phyloP scores from a whole-genome alignment of 805 yeast species.

The Teunomyces funiuensis region DNA sequence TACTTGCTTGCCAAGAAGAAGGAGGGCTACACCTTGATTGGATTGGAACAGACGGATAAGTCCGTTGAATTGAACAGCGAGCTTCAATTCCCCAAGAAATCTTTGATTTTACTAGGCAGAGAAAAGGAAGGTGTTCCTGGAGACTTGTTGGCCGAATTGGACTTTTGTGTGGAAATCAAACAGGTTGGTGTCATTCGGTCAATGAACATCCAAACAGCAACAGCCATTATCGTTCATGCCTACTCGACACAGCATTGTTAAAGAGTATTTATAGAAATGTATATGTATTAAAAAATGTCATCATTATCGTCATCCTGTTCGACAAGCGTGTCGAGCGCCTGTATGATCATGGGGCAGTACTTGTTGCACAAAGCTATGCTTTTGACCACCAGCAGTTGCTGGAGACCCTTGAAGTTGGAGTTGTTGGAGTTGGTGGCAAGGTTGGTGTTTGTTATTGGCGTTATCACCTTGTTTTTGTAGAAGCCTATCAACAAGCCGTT shows the following conservation, averaged over 20 bases:
- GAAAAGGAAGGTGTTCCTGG: conserved; percentile 94
- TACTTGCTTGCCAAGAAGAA: conserved; percentile 60
- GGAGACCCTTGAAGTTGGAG: conserved; percentile 55
- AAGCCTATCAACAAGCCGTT: conserved; percentile 77
- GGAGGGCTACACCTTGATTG: conserved; percentile 85
- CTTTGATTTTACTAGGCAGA: conserved; percentile 76
- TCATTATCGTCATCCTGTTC: conserved; percentile 38
- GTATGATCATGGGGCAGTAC: conserved; percentile 62
- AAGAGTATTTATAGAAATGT: neutral
- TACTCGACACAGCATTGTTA: conserved; percentile 70
- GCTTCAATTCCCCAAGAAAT: conserved; percentile 74
- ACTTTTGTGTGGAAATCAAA: conserved; percentile 84
- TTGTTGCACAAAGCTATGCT: conserved; percentile 58
- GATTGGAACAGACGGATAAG: conserved; percentile 89
- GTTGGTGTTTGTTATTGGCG: conserved; percentile 73
- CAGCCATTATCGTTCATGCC: conserved; percentile 92
- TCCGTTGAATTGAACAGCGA: conserved; percentile 68
- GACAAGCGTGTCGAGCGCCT: conserved; percentile 53
- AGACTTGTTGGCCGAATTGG: conserved; percentile 74
- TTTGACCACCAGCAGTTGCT: conserved; percentile 45
- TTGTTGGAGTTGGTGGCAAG: conserved; percentile 51
- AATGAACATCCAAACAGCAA: conserved; percentile 96
- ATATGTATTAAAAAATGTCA: conserved; percentile 19
- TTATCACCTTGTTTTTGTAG: conserved; percentile 61
- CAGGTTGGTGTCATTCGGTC: conserved; percentile 91